Percentiles rank a stretch among this genome's conserved stretches.
These are phyloP conservation scores for Fusarium heterosporum DNA, from an alignment of 2,329 filamentous ascomycete genomes.

Conservation along the genomic window DNA sequence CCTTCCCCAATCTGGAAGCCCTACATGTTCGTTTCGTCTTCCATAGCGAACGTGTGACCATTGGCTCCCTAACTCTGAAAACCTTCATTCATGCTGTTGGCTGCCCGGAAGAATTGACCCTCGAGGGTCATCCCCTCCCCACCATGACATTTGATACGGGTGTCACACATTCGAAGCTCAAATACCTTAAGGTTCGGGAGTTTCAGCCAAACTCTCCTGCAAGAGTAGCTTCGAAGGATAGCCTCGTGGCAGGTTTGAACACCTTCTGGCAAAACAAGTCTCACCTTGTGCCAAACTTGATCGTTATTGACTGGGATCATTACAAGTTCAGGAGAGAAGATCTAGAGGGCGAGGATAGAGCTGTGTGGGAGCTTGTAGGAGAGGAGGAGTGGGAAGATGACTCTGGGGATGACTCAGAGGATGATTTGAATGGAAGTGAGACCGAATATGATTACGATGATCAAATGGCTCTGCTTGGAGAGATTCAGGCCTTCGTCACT, in stretches of 20 bases:
- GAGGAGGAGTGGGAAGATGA: slow-evolving; percentile 37
- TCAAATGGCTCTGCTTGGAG: not conserved
- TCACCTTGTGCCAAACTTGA: slow-evolving; percentile 17
- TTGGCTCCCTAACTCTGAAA: slow-evolving; percentile 19
- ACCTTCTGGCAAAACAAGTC: slow-evolving; percentile 17
- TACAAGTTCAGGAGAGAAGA: slow-evolving; percentile 29
- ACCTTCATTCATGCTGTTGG: slow-evolving; percentile 28
- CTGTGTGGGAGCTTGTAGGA: slow-evolving; percentile 21
- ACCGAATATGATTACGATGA: not conserved
- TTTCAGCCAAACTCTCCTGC: not conserved
- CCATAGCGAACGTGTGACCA: not conserved
- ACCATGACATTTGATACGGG: slow-evolving; percentile 1
- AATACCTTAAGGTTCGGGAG: slow-evolving; percentile 21
- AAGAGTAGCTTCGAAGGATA: not conserved
- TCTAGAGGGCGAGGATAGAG: slow-evolving; percentile 21
- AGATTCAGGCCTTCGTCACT: no score
- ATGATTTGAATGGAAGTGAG: not conserved
- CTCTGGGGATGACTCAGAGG: slow-evolving; percentile 1
- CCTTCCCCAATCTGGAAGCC: slow-evolving; percentile 18
- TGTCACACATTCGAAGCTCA: slow-evolving; percentile 11
- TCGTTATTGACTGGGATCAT: slow-evolving; percentile 31
- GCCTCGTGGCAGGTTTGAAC: slow-evolving; percentile 12
- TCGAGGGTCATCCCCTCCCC: slow-evolving; percentile 18
- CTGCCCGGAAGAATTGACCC: slow-evolving; percentile 13
- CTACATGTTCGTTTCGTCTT: slow-evolving; percentile 18